Evolutionary conservation across 192 early-diverging fungal genomes (phyloP), one percentile per base, ranked within the genome.

Genomic region (Coemansia sp.): DNA sequence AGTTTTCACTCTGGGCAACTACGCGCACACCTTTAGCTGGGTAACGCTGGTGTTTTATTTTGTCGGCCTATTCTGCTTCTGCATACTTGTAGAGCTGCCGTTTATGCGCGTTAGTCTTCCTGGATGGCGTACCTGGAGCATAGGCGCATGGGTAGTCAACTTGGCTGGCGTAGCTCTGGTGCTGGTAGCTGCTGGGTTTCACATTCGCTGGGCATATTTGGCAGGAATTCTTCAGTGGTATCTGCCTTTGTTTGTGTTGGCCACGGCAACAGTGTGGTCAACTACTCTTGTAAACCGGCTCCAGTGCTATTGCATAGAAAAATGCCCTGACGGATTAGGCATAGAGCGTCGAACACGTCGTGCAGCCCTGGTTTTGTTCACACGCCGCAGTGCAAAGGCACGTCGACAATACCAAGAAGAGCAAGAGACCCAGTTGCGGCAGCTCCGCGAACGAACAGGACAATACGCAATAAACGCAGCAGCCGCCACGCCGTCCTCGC

Each of bases 1-100:
- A 20, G 70, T 92, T 5, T 92, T 92, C 68, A 86, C 89, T 33
- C 84, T 92, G 80, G 91, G 91, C 48, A 89, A 88, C 73, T 92
- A 92, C 68, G 74, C 89, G 17, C 75, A 82, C 48, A 87, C 88
- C 17, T 83, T 91, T 48, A 76, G 78, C 74, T 88, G 87, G 75
- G 74, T 73, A 17, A 72, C 68, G 0, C 52, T 68, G 31, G 64
- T 76, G 45, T 72, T 70, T 48, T 87, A 76, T 33, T 76, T 84
- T 76, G 65, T 74, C 22, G 81, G 85, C 6, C 34, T 87, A 1
- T 78, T 89, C 56, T 84, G 55, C 12, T 90, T 76, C 71, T 71
- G 75, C 10, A 38, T 81, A 30, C 84, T 93, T 10, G 88, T 86
- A 8, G 88, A 91, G 70, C 61, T 90, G 28, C 86, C 88, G 3